Evolutionary conservation across 177 flowering plant species (phyloP), one percentile per base, ranked within the genome.

Genomic region (Tripterygium wilfordii): DNA sequence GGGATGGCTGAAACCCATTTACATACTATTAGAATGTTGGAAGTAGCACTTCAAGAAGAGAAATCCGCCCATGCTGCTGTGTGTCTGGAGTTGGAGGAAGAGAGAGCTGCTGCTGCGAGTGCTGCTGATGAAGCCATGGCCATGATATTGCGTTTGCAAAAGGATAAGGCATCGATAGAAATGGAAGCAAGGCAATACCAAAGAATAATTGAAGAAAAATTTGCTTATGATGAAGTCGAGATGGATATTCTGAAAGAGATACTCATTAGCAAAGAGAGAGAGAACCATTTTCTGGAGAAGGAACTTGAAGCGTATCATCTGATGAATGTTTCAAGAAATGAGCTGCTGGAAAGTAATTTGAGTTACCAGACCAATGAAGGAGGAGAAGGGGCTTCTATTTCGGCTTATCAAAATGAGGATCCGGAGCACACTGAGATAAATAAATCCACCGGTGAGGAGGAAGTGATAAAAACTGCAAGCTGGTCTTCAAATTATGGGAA

Each of bases 81-180:
- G 17, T 42, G 26, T 28, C 29, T 36, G 4, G 72, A 67, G 36
- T 42, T 67, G 32, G 72, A 67, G 53, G 55, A 67, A 51, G 72
- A 67, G 55, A 62, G 72, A 48, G 58, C 61, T 40, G 67, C 72
- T 17, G 60, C 72, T 45, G 64, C 72, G 2, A 54, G 54, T 22
- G 72, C 72, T 41, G 64, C 72, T 14, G 72, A 62, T 46, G 72
- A 67, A 53, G 72, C 72, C 23, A 54, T 67, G 63, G 63, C 69
- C 46, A 68, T 60, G 73, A 68, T 68, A 16, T 20, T 38, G 16
- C 63, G 66, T 10, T 49, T 68, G 43, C 69, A 68, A 46, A 45
- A 47, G 26, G 73, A 68, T 13, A 68, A 64, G 39, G 73, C 73
- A 30, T 48, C 63, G 15, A 40, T 68, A 19, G 60, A 57, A 49